Conservation (phyloP, 176 grass and related monocot species). For the Pontederia paniculata region DNA sequence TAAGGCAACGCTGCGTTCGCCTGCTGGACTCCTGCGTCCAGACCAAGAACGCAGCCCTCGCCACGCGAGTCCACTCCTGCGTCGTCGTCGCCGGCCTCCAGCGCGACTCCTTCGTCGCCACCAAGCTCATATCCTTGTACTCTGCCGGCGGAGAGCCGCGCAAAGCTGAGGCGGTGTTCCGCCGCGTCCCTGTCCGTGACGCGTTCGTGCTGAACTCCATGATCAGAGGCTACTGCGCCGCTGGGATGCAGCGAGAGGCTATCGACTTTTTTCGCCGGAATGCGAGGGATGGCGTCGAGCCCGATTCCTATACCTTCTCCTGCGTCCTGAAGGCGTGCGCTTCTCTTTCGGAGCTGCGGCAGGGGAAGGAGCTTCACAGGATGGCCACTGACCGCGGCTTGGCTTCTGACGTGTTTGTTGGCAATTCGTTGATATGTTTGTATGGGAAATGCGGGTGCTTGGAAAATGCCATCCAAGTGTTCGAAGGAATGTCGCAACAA, state of each 20-base stretch:
- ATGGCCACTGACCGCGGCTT: constrained; percentile 4
- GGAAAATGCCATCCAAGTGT: constrained; percentile 4
- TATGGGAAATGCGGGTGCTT: constrained; percentile 19
- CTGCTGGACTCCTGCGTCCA: constrained; percentile 21
- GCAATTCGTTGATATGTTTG: constrained; percentile 14
- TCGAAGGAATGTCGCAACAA: constrained; percentile 17
- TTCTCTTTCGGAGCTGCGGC: constrained; percentile 9
- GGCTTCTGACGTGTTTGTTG: constrained; percentile 15
- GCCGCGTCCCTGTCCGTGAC: neutral
- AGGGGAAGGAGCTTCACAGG: constrained; percentile 8
- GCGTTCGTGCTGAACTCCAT: constrained; percentile 23
- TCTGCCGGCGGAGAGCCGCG: constrained; percentile 4
- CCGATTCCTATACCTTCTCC: constrained; percentile 19
- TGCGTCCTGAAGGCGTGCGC: constrained; percentile 21
- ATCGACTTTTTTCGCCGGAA: constrained; percentile 18
- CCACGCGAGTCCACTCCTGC: constrained; percentile 7
- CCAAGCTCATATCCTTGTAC: constrained; percentile 19
- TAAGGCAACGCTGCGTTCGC: neutral
- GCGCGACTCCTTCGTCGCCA: constrained; percentile 11
- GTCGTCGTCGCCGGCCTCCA: constrained; percentile 9
- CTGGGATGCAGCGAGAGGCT: constrained; percentile 8
- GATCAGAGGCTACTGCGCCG: constrained; percentile 15
- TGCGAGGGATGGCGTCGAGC: constrained; percentile 2
- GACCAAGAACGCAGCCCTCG: neutral
- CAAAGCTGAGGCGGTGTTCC: neutral